Conservation (phyloP, 148 eudicot species). For the Oxyria digyna region DNA sequence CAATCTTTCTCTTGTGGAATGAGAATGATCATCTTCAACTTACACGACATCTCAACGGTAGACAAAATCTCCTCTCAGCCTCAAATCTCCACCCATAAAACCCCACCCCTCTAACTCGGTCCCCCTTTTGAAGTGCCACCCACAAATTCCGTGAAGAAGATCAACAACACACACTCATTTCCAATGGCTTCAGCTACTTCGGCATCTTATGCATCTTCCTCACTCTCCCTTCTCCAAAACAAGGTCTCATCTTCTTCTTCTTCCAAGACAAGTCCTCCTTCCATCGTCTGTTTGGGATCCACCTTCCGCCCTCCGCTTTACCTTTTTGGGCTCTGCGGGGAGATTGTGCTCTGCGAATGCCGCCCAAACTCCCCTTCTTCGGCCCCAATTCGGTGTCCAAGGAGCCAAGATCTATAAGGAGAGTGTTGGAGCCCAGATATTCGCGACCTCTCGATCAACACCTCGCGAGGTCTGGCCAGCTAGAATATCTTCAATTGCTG, state of each 20-base stretch:
- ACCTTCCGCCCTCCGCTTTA: constrained; percentile 35
- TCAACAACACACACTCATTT: neutral
- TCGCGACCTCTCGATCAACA: too few relatives aligned
- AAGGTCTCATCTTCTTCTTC: constrained; percentile 29
- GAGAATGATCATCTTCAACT: constrained; percentile 5
- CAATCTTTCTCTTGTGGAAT: neutral
- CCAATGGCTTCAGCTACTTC: constrained; percentile 66
- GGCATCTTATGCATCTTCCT: constrained; percentile 35
- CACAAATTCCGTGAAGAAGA: neutral
- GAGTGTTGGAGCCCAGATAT: too few relatives aligned
- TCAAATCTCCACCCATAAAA: neutral
- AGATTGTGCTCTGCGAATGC: too few relatives aligned
- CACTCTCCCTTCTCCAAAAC: constrained; percentile 37
- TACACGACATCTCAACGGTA: constrained; percentile 6
- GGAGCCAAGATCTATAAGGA: too few relatives aligned
- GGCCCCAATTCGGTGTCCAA: too few relatives aligned
- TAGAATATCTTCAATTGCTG: too few relatives aligned
- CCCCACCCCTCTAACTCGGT: neutral
- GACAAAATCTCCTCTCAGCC: constrained; percentile 6
- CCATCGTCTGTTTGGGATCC: constrained; percentile 27
- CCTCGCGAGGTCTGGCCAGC: too few relatives aligned
- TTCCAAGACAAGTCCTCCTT: constrained; percentile 25
- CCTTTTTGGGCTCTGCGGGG: constrained; percentile 42
- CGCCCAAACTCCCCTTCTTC: too few relatives aligned
- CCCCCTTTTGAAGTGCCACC: constrained; percentile 6